Evolutionary conservation across 306 rosid species (phyloP).

Genomic region (Lagenaria siceraria): DNA sequence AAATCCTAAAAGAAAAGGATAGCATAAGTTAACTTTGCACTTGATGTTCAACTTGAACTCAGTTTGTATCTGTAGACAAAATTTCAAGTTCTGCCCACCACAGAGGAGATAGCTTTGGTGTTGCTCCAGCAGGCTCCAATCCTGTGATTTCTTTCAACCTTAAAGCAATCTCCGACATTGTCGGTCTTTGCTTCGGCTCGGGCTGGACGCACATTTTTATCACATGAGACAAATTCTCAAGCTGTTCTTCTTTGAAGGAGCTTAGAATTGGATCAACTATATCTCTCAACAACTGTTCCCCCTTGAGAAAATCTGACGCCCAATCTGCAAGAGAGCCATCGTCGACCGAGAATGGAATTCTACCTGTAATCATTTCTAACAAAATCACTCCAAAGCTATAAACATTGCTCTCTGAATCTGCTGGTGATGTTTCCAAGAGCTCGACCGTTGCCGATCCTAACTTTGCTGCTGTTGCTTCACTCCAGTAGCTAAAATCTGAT

Average conservation of each 20-base stretch:
- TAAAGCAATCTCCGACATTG: constrained; percentile 41
- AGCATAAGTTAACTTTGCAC: constrained; percentile 7
- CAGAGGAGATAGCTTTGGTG: constrained; percentile 69
- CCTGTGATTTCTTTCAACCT: constrained; percentile 56
- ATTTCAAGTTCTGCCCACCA: constrained; percentile 99
- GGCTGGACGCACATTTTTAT: constrained; percentile 41
- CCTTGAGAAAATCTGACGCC: constrained; percentile 49
- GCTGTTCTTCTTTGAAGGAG: constrained; percentile 33
- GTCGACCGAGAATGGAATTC: constrained; percentile 40
- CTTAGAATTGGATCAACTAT: constrained; percentile 58
- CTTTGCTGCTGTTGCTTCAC: constrained; percentile 28
- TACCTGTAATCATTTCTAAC: constrained; percentile 72
- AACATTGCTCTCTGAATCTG: constrained; percentile 38
- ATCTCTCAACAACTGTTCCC: constrained; percentile 36
- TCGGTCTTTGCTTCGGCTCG: constrained; percentile 38
- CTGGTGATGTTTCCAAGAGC: constrained; percentile 24
- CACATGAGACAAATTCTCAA: constrained; percentile 37
- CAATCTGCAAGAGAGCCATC: constrained; percentile 37
- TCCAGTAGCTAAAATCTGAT: constrained; percentile 67
- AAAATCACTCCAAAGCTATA: constrained; percentile 64
- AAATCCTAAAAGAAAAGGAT: background rate
- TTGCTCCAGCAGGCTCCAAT: constrained; percentile 64
- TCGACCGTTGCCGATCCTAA: constrained; percentile 20
- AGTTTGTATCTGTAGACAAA: constrained; percentile 38
- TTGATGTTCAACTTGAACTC: constrained; percentile 11